Evolutionary conservation across 2,329 filamentous ascomycete species (phyloP).

Genomic region (Colletotrichum sp.): DNA sequence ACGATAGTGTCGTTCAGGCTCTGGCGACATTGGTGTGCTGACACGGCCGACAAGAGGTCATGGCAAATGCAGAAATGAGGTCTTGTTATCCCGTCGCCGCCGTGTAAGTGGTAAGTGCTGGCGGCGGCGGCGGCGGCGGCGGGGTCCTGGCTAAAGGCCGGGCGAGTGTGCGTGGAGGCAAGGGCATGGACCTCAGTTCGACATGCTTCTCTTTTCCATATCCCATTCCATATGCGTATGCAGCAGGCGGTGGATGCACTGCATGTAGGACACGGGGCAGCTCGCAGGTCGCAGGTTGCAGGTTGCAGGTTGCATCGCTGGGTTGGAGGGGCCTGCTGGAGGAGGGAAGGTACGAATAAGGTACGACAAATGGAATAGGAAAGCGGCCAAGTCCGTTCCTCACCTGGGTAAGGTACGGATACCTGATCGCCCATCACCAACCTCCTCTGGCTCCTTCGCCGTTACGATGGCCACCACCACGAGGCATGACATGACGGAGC

Average conservation of each 20-base stretch:
- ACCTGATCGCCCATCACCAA: background rate
- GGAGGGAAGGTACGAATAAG: background rate
- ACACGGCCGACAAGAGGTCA: background rate
- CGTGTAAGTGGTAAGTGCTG: background rate
- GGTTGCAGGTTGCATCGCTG: background rate
- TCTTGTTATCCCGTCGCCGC: background rate
- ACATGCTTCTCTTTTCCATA: background rate
- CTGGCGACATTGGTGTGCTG: background rate
- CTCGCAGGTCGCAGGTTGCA: background rate
- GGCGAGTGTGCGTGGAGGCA: background rate
- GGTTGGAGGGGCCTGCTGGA: background rate
- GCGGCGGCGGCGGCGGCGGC: background rate
- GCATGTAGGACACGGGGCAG: constrained; percentile 11
- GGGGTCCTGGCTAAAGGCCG: background rate
- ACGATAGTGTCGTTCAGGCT: background rate
- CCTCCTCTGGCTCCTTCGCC: background rate
- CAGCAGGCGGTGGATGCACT: background rate
- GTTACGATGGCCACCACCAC: background rate
- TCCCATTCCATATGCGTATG: background rate
- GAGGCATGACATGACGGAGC: constrained; percentile 1
- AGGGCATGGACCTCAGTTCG: background rate
- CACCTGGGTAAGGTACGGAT: background rate
- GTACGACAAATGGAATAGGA: background rate
- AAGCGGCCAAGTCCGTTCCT: background rate
- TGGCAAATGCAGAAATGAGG: background rate